Evolutionary conservation across 176 grass and related monocot species (phyloP).

Genomic region (Rhipidocladum racemiflorum): DNA sequence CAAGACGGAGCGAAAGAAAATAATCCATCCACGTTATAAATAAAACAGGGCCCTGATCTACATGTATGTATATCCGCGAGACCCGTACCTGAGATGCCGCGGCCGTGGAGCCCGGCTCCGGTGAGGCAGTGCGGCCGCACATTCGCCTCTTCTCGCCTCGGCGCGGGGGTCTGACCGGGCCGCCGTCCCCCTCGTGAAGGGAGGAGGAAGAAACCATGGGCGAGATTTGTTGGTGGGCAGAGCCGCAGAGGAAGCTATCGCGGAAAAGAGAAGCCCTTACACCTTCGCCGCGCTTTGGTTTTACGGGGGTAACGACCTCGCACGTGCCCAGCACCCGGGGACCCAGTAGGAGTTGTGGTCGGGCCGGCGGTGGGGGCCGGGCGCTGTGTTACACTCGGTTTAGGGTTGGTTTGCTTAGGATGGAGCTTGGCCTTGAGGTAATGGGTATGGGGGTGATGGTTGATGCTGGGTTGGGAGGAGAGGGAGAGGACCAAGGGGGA

Average conservation of each 20-base stretch:
- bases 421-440: background rate
- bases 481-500: background rate
- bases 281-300: slow-evolving; percentile 32
- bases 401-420: background rate
- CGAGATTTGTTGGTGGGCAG: slow-evolving; percentile 39
- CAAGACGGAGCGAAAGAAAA: background rate
- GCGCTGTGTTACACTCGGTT: background rate
- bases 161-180: background rate
- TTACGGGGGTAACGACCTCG: slow-evolving; percentile 30
- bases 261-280: slow-evolving; percentile 23
- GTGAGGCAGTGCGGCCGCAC: slow-evolving; percentile 14
- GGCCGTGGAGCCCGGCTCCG: background rate
- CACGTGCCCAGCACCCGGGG: slow-evolving; percentile 12
- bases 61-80: background rate
- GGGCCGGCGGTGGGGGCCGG: background rate
- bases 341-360: background rate
- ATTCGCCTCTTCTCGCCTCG: slow-evolving; percentile 34
- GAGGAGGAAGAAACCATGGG: slow-evolving; percentile 45
- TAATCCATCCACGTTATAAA: background rate
- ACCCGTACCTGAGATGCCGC: slow-evolving; percentile 27
- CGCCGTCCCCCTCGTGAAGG: background rate
- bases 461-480: background rate
- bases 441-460: background rate
- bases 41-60: slow-evolving; percentile 27
- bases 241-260: slow-evolving; percentile 16